phyloP scores from a whole-genome alignment of 75 land plant genomes.

The Cunninghamia lanceolata region DNA sequence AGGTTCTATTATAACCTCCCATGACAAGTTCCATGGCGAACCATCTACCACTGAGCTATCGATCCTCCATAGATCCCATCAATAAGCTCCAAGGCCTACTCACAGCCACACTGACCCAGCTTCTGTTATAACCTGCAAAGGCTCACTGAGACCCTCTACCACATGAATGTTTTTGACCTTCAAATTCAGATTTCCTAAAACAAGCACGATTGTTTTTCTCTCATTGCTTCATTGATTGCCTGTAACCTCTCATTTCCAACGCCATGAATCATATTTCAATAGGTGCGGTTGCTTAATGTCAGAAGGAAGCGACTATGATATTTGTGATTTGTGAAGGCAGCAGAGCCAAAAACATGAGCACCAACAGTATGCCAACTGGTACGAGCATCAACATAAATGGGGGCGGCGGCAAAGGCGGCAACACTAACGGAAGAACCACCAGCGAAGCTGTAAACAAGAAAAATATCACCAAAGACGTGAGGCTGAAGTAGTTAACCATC shows the following conservation, averaged over 20 bases:
- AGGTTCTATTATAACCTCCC: neutral
- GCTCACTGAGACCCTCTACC: neutral
- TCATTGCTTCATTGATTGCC: neutral
- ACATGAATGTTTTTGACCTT: neutral
- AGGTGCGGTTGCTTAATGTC: neutral
- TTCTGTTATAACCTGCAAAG: neutral
- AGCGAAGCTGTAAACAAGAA: neutral
- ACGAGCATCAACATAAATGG: slow-evolving; percentile 2
- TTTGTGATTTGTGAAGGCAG: slow-evolving; percentile 3
- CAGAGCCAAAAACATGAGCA: slow-evolving; percentile 5
- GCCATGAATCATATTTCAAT: neutral
- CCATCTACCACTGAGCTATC: neutral
- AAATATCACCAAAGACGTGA: slow-evolving; percentile 3
- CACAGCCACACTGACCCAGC: neutral
- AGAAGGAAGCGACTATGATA: neutral
- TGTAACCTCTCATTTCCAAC: neutral
- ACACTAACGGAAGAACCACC: neutral
- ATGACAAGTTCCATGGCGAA: too few relatives aligned
- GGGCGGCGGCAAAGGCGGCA: slow-evolving; percentile 12
- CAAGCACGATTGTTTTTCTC: neutral
- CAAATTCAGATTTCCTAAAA: neutral
- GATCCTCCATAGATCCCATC: neutral
- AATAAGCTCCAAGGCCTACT: neutral
- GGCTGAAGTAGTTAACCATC: slow-evolving; percentile 7
- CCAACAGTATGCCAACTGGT: neutral